A percentile compares a stretch with the other conserved stretches of the same genome.
phyloP scores from a whole-genome alignment of 768 basidiomycete genomes.

The Cystofilobasidium bisporidii region DNA sequence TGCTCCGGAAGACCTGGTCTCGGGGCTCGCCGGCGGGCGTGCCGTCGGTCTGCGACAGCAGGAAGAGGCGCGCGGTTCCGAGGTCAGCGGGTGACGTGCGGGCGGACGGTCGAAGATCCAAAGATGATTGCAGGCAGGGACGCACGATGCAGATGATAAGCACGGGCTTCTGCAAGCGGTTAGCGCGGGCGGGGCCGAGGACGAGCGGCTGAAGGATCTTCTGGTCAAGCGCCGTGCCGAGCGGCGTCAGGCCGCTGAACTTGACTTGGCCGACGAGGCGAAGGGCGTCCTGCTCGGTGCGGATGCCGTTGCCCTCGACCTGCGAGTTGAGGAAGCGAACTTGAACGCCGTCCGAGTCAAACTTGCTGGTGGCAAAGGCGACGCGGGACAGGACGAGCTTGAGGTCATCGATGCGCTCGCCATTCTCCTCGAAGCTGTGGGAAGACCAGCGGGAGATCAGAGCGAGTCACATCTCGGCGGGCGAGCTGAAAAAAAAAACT shows the following conservation, averaged over 20 bases:
- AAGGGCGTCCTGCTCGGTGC: slow-evolving; percentile 37
- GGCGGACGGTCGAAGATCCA: not conserved
- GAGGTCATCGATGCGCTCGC: slow-evolving; percentile 44
- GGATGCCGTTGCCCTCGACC: slow-evolving; percentile 40
- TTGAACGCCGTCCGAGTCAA: slow-evolving; percentile 43
- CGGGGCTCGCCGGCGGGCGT: slow-evolving; percentile 28
- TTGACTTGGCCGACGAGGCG: slow-evolving; percentile 40
- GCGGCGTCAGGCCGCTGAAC: slow-evolving; percentile 33
- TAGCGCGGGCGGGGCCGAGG: slow-evolving; percentile 31
- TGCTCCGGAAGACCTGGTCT: slow-evolving; percentile 14
- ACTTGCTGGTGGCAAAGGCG: slow-evolving; percentile 40
- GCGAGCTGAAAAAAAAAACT: not conserved
- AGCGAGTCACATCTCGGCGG: too few relatives aligned
- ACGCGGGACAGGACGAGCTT: slow-evolving; percentile 41
- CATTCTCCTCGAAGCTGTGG: slow-evolving; percentile 42
- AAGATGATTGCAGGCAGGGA: slow-evolving; percentile 8
- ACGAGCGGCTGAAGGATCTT: slow-evolving; percentile 33
- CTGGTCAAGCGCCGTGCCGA: slow-evolving; percentile 40
- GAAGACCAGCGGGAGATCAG: slow-evolving; percentile 31
- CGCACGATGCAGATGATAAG: slow-evolving; percentile 39
- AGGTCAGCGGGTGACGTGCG: not conserved
- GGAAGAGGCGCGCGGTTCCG: too few relatives aligned
- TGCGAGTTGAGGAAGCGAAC: slow-evolving; percentile 43
- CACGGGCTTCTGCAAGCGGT: slow-evolving; percentile 41
- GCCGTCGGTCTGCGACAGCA: slow-evolving; percentile 15